phyloP scores from a whole-genome alignment of 352 stramenopile species.

The Plasmopara viticola region DNA sequence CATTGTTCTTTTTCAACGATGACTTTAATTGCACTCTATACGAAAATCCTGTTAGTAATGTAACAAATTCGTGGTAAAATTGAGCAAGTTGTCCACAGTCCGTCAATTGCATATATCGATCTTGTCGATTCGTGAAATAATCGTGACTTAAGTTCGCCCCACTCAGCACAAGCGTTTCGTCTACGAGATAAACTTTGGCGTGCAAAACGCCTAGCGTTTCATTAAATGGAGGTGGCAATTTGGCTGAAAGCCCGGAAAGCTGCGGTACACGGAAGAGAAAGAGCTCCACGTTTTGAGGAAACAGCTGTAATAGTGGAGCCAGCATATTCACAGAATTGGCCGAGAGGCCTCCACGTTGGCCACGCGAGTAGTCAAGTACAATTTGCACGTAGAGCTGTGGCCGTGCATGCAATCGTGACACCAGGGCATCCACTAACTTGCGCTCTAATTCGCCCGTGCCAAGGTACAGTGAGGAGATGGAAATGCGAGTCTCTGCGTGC shows the following conservation, averaged over 20 bases:
- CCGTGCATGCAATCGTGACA: conserved; percentile 27
- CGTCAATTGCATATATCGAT: conserved; percentile 68
- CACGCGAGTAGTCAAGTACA: conserved; percentile 66
- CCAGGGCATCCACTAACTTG: conserved; percentile 39
- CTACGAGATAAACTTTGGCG: conserved; percentile 79
- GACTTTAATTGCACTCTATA: conserved; percentile 34
- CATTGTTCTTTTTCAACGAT: conserved; percentile 4
- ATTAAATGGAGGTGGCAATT: conserved; percentile 67
- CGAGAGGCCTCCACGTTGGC: conserved; percentile 38
- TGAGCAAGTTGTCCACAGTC: conserved; percentile 38
- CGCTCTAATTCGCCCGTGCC: conserved; percentile 53
- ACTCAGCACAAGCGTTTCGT: conserved; percentile 75
- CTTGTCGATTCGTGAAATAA: conserved; percentile 82
- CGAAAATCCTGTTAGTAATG: conserved; percentile 37
- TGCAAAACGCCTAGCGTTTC: conserved; percentile 80
- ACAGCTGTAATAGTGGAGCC: conserved; percentile 35
- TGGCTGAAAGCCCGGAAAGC: conserved; percentile 49
- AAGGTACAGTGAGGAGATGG: conserved; percentile 67
- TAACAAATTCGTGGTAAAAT: conserved; percentile 74
- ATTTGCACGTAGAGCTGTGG: conserved; percentile 50
- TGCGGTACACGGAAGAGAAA: conserved; percentile 71
- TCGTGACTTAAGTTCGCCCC: conserved; percentile 78
- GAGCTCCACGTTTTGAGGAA: conserved; percentile 47
- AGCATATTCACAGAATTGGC: conserved; percentile 62
- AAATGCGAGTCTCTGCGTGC: conserved; percentile 37